Evolutionary conservation across 352 stramenopile genomes (phyloP).

Genomic region (Globisporangium megalacanthum): DNA sequence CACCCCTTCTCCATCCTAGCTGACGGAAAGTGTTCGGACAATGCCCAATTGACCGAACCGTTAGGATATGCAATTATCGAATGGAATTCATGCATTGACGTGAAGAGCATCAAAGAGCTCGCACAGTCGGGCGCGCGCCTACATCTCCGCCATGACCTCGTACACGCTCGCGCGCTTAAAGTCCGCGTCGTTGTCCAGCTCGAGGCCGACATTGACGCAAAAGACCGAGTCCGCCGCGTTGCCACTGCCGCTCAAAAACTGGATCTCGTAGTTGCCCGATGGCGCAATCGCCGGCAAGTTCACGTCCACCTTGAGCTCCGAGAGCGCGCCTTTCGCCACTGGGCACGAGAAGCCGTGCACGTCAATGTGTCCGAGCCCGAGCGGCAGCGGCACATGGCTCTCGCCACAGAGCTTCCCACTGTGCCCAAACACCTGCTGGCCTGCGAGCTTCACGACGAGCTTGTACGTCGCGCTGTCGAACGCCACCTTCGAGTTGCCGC

Average conservation of each 20-base stretch:
- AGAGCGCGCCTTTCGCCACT: conserved; percentile 54
- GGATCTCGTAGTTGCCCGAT: conserved; percentile 76
- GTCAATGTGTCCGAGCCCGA: conserved; percentile 82
- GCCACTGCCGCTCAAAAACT: conserved; percentile 50
- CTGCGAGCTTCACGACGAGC: conserved; percentile 65
- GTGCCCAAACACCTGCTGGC: conserved; percentile 68
- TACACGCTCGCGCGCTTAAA: conserved; percentile 51
- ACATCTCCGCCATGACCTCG: conserved; percentile 65
- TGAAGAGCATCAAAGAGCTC: too few relatives aligned
- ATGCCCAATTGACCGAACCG: too few relatives aligned
- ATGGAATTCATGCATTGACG: too few relatives aligned
- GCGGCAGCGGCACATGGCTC: conserved; percentile 70
- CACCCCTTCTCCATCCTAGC: too few relatives aligned
- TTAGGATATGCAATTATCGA: too few relatives aligned
- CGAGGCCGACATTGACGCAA: conserved; percentile 75
- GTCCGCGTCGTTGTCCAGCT: conserved; percentile 36
- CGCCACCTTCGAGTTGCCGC: conserved; percentile 61
- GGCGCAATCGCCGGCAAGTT: conserved; percentile 80
- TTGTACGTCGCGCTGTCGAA: conserved; percentile 63
- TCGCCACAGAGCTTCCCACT: conserved; percentile 69
- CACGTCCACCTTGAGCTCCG: conserved; percentile 70
- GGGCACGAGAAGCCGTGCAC: conserved; percentile 78
- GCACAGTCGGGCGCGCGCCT: too few relatives aligned
- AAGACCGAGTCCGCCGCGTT: conserved; percentile 48
- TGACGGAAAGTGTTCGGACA: too few relatives aligned